A percentile compares a stretch with the other conserved stretches of the same genome.
These are phyloP conservation scores for Phytophthora sansomeana DNA, from an alignment of 352 stramenopile species.

Conservation along the genomic window DNA sequence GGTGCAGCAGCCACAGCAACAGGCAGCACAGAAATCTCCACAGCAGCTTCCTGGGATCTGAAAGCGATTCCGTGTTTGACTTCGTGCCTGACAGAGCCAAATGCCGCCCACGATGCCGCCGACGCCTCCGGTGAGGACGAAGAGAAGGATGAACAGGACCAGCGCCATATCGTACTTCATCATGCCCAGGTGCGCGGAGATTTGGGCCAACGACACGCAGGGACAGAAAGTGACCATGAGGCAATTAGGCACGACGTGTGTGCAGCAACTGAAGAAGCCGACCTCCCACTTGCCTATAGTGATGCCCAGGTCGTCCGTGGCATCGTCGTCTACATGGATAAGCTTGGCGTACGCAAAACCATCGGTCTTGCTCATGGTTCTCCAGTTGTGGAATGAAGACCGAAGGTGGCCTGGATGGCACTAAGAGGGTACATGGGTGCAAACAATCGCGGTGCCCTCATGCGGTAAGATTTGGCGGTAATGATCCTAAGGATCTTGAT, in stretches of 20 bases:
- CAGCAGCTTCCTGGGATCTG: slow-evolving; percentile 43
- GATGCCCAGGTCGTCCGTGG: not conserved
- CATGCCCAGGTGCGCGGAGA: slow-evolving; percentile 42
- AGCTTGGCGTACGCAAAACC: no score
- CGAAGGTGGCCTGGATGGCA: no score
- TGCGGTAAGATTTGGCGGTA: no score
- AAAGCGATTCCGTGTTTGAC: slow-evolving; percentile 38
- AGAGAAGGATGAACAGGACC: slow-evolving; percentile 21
- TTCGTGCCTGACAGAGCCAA: slow-evolving; percentile 34
- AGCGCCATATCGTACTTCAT: slow-evolving; percentile 29
- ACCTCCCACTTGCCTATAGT: slow-evolving; percentile 20
- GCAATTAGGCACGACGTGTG: slow-evolving; percentile 41
- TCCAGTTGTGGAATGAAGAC: no score
- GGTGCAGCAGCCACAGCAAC: slow-evolving; percentile 45
- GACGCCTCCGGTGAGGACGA: slow-evolving; percentile 3
- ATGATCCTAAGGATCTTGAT: no score
- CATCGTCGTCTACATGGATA: no score
- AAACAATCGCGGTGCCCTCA: no score
- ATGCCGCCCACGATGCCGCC: not conserved
- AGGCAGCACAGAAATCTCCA: slow-evolving; percentile 37
- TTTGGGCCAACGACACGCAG: slow-evolving; percentile 47
- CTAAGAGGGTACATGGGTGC: no score
- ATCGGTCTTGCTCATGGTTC: no score
- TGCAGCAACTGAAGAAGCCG: slow-evolving; percentile 37
- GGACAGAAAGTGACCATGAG: slow-evolving; percentile 38